Evolutionary conservation across 768 basidiomycete species (phyloP).

Genomic region (Agrocybe pediades): DNA sequence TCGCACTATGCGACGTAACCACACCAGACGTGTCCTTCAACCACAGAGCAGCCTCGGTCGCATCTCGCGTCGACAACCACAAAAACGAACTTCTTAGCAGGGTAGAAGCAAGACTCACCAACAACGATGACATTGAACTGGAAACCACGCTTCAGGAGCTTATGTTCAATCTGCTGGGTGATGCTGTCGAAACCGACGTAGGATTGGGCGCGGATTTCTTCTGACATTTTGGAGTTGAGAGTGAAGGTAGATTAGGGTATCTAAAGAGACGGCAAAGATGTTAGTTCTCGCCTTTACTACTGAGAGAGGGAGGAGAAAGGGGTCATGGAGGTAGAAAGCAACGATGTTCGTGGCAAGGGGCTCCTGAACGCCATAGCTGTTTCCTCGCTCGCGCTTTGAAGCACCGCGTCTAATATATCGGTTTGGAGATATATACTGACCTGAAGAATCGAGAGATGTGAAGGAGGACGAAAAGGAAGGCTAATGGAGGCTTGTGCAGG

Average conservation of each 20-base stretch:
- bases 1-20: no score
- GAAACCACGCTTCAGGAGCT: conserved; percentile 98
- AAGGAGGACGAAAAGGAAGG: neutral
- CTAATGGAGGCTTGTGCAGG: conserved; percentile 1
- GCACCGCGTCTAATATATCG: neutral
- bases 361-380: neutral
- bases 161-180: conserved; percentile 97
- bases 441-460: neutral
- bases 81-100: neutral
- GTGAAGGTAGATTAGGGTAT: neutral
- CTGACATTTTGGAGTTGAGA: conserved; percentile 18
- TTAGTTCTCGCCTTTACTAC: neutral
- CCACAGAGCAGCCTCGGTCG: neutral
- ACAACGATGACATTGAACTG: conserved; percentile 99
- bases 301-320: neutral
- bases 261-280: neutral
- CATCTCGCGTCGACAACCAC: neutral
- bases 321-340: neutral
- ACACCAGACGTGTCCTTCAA: neutral
- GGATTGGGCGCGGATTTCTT: conserved; percentile 87
- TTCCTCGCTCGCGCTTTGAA: neutral
- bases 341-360: conserved; percentile 6
- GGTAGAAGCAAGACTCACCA: conserved; percentile 54
- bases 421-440: neutral
- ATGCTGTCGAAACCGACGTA: conserved; percentile 99